These are phyloP conservation scores for Cyberlindnera maclurae DNA, from an alignment of 805 yeast genomes.

Conservation along the genomic window DNA sequence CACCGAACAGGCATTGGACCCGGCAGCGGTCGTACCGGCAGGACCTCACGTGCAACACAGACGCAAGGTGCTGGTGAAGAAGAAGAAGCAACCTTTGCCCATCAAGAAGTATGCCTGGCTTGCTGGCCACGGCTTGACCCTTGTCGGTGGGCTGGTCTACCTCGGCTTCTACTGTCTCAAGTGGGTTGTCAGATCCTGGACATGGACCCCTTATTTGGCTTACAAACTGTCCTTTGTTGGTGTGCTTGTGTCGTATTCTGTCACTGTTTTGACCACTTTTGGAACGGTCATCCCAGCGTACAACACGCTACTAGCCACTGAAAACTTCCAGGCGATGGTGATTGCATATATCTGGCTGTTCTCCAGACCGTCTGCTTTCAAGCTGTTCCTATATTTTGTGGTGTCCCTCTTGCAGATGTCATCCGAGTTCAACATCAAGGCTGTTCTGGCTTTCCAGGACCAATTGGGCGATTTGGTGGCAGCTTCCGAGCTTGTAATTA, in stretches of 20 bases:
- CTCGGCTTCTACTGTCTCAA: slow-evolving; percentile 24
- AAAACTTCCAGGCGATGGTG: slow-evolving; percentile 63
- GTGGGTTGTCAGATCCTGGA: slow-evolving; percentile 27
- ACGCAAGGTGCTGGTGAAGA: slow-evolving; percentile 31
- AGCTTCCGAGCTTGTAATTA: slow-evolving; percentile 51
- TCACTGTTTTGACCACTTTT: slow-evolving; percentile 53
- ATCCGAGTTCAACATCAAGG: slow-evolving; percentile 31
- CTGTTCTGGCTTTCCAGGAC: slow-evolving; percentile 32
- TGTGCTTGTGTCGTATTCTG: slow-evolving; percentile 41
- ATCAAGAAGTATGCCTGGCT: slow-evolving; percentile 46
- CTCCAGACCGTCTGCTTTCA: slow-evolving; percentile 58
- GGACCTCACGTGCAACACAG: slow-evolving; percentile 16
- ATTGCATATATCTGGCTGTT: slow-evolving; percentile 54
- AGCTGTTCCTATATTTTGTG: slow-evolving; percentile 48
- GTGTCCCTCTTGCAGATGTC: slow-evolving; percentile 54
- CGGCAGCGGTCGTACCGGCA: slow-evolving; percentile 12
- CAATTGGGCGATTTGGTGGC: slow-evolving; percentile 43
- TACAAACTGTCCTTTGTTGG: slow-evolving; percentile 56
- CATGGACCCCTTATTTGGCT: slow-evolving; percentile 38
- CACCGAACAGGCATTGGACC: slow-evolving; percentile 12
- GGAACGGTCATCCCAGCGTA: slow-evolving; percentile 55
- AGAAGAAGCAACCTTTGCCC: slow-evolving; percentile 29
- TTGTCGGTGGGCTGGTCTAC: slow-evolving; percentile 37
- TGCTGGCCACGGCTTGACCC: slow-evolving; percentile 43
- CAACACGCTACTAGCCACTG: slow-evolving; percentile 60